These are phyloP conservation scores for Phialocephala sp. DNA, from an alignment of 2,329 filamentous ascomycete genomes.

Conservation along the genomic window DNA sequence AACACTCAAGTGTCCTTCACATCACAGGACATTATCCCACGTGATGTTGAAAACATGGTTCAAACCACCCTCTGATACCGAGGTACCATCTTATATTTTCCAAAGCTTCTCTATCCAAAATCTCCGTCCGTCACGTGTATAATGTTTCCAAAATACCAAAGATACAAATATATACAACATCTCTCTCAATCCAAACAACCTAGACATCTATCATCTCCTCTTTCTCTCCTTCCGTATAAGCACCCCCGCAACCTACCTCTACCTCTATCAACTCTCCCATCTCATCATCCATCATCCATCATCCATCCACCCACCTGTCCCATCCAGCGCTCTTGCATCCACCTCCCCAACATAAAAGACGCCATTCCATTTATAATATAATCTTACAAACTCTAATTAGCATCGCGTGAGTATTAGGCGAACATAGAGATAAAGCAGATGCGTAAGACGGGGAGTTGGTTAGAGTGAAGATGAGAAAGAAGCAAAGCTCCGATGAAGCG, in stretches of 20 bases:
- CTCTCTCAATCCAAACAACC: too few relatives aligned
- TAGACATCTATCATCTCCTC: not conserved
- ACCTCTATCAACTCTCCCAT: slow-evolving; percentile 6
- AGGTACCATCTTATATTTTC: too few relatives aligned
- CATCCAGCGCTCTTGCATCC: slow-evolving; percentile 10
- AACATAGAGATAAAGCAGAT: slow-evolving; percentile 51
- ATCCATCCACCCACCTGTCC: slow-evolving; percentile 7
- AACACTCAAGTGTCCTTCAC: too few relatives aligned
- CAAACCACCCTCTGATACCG: too few relatives aligned
- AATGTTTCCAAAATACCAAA: too few relatives aligned
- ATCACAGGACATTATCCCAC: too few relatives aligned
- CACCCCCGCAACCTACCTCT: slow-evolving; percentile 46
- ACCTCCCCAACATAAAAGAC: slow-evolving; percentile 10
- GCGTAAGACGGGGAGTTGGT: slow-evolving; percentile 44
- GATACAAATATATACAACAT: too few relatives aligned
- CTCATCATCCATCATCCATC: slow-evolving; percentile 15
- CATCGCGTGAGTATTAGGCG: slow-evolving; percentile 58
- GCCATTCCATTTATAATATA: slow-evolving; percentile 46
- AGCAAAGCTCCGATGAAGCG: slow-evolving; percentile 23
- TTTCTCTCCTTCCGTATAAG: not conserved
- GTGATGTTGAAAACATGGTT: too few relatives aligned
- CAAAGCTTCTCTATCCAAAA: too few relatives aligned
- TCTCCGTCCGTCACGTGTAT: too few relatives aligned
- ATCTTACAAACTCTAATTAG: too few relatives aligned
- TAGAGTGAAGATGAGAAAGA: slow-evolving; percentile 19